Conservation (phyloP, 352 stramenopile species). For the Bremia lactucae region DNA sequence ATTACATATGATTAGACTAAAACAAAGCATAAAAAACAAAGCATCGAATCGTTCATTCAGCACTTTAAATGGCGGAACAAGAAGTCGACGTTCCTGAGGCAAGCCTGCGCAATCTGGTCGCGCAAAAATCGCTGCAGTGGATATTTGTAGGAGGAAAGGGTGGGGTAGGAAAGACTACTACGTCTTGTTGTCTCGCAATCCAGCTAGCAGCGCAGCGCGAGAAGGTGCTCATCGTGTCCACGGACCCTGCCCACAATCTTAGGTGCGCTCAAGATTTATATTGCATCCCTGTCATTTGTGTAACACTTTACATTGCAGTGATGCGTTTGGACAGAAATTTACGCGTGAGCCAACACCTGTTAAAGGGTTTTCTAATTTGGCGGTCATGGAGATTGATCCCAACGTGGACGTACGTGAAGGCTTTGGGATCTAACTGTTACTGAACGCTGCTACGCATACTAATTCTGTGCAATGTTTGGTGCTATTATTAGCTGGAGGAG, state of each 20-base stretch:
- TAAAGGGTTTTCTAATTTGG: conserved; percentile 96
- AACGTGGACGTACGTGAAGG: conserved; percentile 57
- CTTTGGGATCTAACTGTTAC: not conserved
- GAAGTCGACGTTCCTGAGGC: conserved; percentile 62
- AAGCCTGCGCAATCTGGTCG: conserved; percentile 85
- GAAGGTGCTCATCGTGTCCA: conserved; percentile 98
- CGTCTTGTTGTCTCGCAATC: conserved; percentile 95
- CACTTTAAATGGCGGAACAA: conserved; percentile 16
- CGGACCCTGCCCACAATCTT: conserved; percentile 98
- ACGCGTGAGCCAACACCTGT: conserved; percentile 95
- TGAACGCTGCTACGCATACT: conserved; percentile 2
- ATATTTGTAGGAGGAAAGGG: conserved; percentile 95
- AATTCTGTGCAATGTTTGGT: not conserved
- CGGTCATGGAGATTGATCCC: conserved; percentile 98
- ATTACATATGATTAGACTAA: no score
- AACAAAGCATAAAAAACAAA: no score
- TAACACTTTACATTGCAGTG: conserved; percentile 55
- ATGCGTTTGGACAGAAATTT: conserved; percentile 99
- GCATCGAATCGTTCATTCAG: not conserved
- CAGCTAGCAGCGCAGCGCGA: conserved; percentile 84
- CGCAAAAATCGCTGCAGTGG: conserved; percentile 85
- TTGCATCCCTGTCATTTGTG: no score
- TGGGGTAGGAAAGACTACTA: conserved; percentile 95
- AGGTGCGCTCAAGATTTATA: conserved; percentile 31
- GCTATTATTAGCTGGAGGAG: conserved; percentile 51